Evolutionary conservation across 2,329 filamentous ascomycete genomes (phyloP).

Genomic region (Xylariaceae sp.): DNA sequence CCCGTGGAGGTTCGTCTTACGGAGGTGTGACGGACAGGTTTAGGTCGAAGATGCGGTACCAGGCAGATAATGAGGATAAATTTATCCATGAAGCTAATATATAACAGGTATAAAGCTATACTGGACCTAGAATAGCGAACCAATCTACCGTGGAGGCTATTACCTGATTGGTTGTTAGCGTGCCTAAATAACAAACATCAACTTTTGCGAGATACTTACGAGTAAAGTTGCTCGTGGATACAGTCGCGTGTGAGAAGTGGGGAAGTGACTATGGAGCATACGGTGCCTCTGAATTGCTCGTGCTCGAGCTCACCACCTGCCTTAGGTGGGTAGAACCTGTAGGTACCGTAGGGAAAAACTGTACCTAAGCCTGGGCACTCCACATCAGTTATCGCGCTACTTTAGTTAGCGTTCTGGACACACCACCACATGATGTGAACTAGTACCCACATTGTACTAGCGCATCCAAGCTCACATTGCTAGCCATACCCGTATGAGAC

Average conservation of each 20-base stretch:
- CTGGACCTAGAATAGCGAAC: too few relatives aligned
- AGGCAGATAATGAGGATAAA: not conserved
- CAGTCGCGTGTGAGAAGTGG: conserved; percentile 12
- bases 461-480: not conserved
- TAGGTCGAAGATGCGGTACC: not conserved
- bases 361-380: too few relatives aligned
- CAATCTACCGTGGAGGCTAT: too few relatives aligned
- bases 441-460: not conserved
- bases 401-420: not conserved
- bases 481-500: not conserved
- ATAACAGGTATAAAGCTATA: too few relatives aligned
- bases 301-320: not conserved
- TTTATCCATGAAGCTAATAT: not conserved
- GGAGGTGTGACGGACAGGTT: not conserved
- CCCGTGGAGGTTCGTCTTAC: not conserved
- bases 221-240: not conserved
- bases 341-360: not conserved
- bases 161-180: too few relatives aligned
- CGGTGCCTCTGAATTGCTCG: not conserved
- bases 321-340: not conserved
- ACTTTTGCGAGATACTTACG: too few relatives aligned
- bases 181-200: too few relatives aligned
- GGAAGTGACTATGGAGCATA: conserved; percentile 18
- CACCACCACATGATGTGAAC: not conserved
- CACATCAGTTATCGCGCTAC: not conserved